Percentiles rank a stretch among this genome's conserved stretches.
Conservation (phyloP, 768 basidiomycete species). For the Termitomyces sp. region DNA sequence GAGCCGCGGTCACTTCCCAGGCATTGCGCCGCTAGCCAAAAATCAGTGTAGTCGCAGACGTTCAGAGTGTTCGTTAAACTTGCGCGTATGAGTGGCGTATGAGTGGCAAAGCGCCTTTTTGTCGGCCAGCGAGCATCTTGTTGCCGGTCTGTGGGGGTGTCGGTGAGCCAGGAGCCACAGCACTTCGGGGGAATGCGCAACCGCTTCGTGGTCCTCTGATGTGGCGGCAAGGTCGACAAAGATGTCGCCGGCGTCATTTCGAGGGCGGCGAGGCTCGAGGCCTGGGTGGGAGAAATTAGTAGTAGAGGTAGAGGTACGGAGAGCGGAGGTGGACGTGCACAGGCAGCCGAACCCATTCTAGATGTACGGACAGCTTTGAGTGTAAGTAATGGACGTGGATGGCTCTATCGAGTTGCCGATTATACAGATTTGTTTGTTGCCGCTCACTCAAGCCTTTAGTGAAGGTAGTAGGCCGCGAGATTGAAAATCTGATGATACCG, state of each 20-base stretch:
- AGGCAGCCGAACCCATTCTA: too few species aligned
- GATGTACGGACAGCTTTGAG: too few species aligned
- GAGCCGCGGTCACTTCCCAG: slow-evolving; percentile 58
- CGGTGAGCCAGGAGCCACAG: not conserved
- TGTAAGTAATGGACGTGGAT: too few species aligned
- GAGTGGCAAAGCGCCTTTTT: slow-evolving; percentile 88
- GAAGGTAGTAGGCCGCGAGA: too few species aligned
- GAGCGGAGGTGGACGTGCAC: slow-evolving; percentile 18
- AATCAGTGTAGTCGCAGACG: slow-evolving; percentile 1
- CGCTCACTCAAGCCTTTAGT: too few species aligned
- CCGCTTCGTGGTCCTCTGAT: slow-evolving; percentile 86
- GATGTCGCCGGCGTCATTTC: slow-evolving; percentile 61
- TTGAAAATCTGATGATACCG: too few species aligned
- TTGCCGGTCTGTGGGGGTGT: slow-evolving; percentile 67
- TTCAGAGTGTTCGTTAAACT: too few species aligned
- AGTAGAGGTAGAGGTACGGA: not conserved
- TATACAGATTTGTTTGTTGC: too few species aligned
- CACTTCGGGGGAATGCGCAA: slow-evolving; percentile 23
- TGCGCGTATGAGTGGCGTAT: slow-evolving; percentile 29
- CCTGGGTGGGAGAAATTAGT: slow-evolving; percentile 36
- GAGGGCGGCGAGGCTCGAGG: slow-evolving; percentile 68
- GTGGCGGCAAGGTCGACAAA: slow-evolving; percentile 88
- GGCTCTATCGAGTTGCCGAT: too few species aligned
- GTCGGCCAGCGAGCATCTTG: slow-evolving; percentile 91
- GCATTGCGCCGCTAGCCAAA: slow-evolving; percentile 44